Evolutionary conservation across 177 flowering plant genomes (phyloP), one percentile per base, ranked within the genome.

Genomic region (Vitis hybrid): DNA sequence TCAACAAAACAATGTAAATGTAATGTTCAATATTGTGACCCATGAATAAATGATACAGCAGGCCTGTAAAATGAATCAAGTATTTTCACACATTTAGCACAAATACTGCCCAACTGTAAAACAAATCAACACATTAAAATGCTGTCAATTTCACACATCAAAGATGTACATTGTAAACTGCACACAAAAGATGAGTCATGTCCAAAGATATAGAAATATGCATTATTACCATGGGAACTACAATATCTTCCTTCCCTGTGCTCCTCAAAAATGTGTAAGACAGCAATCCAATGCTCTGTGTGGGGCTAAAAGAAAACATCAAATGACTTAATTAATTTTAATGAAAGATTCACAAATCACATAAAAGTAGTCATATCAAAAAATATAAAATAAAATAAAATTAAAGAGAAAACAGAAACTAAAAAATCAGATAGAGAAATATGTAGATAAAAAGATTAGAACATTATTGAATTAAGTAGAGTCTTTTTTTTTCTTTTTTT

Each of bases 171-270:
- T 30, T 12, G 55, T 46, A 56, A 57, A 40, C 46, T 7, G 8
- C 8, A 1, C 1, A 40, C 7, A 40, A 40, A 40, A 7, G 46
- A 40, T 40, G 46, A 4, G 46, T 40, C 46, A 40, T 40, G 46
- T 40, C 46, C 46, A 40, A 40, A 40, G 46, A 40, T 6, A 40
- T 40, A 7, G 46, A 40, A 40, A 40, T 40, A 40, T 40, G 35
- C 62, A 70, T 16, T 55, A 83, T 81, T 89, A 95, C 99, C 90
- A 93, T 92, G n/a, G 99, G 99, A 78, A 96, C 99, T 24, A 93
- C 87, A 71, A 91, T 96, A 79, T 96, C 99, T 83, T 93, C 95
- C 82, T 90, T 90, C 24, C 91, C 85, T 0, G 99, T 93, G 77
- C 88, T 81, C 81, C 81, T 84, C 81, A 96, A 85, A 76, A 93